phyloP scores from a whole-genome alignment of 768 basidiomycete species.

The Crassisporium funariophilum region DNA sequence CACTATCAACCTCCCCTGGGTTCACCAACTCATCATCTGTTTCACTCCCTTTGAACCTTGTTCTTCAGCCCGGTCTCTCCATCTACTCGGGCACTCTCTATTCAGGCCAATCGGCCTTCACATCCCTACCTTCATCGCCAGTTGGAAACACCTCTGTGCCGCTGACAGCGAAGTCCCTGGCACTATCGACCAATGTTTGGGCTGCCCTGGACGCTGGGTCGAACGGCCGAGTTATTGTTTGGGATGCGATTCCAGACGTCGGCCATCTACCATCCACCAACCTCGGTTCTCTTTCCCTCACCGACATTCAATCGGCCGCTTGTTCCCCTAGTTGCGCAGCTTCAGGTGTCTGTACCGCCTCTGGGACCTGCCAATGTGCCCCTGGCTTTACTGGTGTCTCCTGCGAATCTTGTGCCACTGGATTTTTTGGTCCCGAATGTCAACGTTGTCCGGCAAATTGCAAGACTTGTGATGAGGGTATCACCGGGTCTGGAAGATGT shows the following conservation, averaged over 20 bases:
- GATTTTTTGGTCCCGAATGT: slow-evolving; percentile 73
- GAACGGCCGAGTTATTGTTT: slow-evolving; percentile 68
- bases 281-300: slow-evolving; percentile 53
- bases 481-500: slow-evolving; percentile 73
- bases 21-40: slow-evolving; percentile 59
- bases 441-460: slow-evolving; percentile 68
- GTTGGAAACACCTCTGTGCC: slow-evolving; percentile 50
- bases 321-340: slow-evolving; percentile 75
- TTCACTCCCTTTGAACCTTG: slow-evolving; percentile 64
- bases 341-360: slow-evolving; percentile 57
- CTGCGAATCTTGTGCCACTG: slow-evolving; percentile 71
- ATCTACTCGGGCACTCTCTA: slow-evolving; percentile 65
- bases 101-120: slow-evolving; percentile 64
- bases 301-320: slow-evolving; percentile 71
- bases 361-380: slow-evolving; percentile 70
- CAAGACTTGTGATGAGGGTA: slow-evolving; percentile 72
- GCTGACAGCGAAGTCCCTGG: slow-evolving; percentile 59
- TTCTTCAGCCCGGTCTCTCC: slow-evolving; percentile 66
- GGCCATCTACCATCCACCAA: slow-evolving; percentile 59
- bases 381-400: slow-evolving; percentile 72
- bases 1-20: slow-evolving; percentile 60
- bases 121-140: slow-evolving; percentile 54
- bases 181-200: slow-evolving; percentile 69
- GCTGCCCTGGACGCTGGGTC: slow-evolving; percentile 59
- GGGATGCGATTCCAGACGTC: slow-evolving; percentile 78